Evolutionary conservation across 2,329 filamentous ascomycete genomes (phyloP).

Genomic region (Aureobasidium sp.): DNA sequence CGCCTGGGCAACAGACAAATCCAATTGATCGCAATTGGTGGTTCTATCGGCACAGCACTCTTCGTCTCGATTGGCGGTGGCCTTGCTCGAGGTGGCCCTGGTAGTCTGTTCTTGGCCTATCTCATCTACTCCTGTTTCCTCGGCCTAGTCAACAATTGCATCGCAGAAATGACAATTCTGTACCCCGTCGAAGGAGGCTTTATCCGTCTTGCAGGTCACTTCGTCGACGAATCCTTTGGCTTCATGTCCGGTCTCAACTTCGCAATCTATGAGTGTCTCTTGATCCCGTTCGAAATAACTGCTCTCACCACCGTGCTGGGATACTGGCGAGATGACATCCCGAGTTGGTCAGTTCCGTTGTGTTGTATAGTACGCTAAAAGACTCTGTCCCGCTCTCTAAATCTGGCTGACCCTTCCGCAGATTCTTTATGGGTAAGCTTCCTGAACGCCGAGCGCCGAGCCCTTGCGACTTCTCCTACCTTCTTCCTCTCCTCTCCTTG

Average conservation of each 20-base stretch:
- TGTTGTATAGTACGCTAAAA: slow-evolving; percentile 10
- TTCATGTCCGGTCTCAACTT: slow-evolving; percentile 48
- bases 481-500: no score
- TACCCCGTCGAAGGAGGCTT: slow-evolving; percentile 57
- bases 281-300: slow-evolving; percentile 45
- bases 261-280: slow-evolving; percentile 42
- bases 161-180: slow-evolving; percentile 57
- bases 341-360: slow-evolving; percentile 29
- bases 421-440: slow-evolving; percentile 14
- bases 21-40: slow-evolving; percentile 28
- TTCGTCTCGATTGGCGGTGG: slow-evolving; percentile 49
- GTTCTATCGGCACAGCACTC: slow-evolving; percentile 24
- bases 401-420: slow-evolving; percentile 3
- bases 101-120: slow-evolving; percentile 52
- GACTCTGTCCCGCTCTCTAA: slow-evolving; percentile 1
- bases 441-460: background rate
- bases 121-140: slow-evolving; percentile 50
- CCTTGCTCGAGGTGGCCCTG: slow-evolving; percentile 43
- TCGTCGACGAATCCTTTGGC: slow-evolving; percentile 55
- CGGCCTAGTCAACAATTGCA: slow-evolving; percentile 55
- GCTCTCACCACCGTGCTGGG: slow-evolving; percentile 33
- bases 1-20: slow-evolving; percentile 44
- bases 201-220: slow-evolving; percentile 54
- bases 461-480: background rate
- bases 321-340: slow-evolving; percentile 36